Evolutionary conservation across 1,139 yeast genomes (phyloP), one percentile per base, ranked within the genome.

Genomic region (Geotrichum carabidarum): DNA sequence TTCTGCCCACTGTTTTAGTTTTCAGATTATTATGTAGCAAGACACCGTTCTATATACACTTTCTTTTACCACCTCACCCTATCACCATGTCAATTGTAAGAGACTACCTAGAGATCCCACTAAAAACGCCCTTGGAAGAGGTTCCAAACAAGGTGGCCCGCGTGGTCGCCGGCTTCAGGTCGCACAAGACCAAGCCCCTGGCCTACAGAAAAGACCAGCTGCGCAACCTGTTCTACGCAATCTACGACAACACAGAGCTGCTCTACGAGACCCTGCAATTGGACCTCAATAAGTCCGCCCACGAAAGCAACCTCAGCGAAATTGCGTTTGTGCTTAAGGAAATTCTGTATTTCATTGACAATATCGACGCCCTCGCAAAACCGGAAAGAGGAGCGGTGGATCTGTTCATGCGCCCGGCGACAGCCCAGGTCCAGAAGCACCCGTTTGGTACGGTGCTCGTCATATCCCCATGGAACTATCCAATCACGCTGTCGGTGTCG

Each of bases 391-490:
- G 41, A 8, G 36, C 38, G 1, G 15, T 52, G 30, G 55, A 48
- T 4, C 7, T 48, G 11, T 61, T 68, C 8, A 76, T 81, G 6
- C 65, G 70, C 17, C 77, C 75, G 43, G 72, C 79, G 48, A 75
- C 75, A 1, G 77, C 81, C 4, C 73, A 74, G 51, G 72, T 86
- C 49, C 86, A 84, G 62, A 78, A 78, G 59, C 80, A 81, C 48
- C 93, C 98, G 1, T 71, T 82, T 59, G 97, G 99, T 1, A 79
- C 81, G 3, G 86, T 86, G 1, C 76, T 90, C 60, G 74, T 91
- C 54, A 82, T 90, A 53, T 74, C 90, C 1, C 96, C 98, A 0
- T 91, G 87, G 79, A 93, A 93, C 71, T 93, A 85, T 68, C 99
- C 99, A 0, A 70, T 87, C 53, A 60, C 79, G 45, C 74, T 91